Percentiles rank a stretch among this genome's conserved stretches.
phyloP scores from a whole-genome alignment of 2,329 filamentous ascomycete genomes.

The Zymoseptoria crescenta region DNA sequence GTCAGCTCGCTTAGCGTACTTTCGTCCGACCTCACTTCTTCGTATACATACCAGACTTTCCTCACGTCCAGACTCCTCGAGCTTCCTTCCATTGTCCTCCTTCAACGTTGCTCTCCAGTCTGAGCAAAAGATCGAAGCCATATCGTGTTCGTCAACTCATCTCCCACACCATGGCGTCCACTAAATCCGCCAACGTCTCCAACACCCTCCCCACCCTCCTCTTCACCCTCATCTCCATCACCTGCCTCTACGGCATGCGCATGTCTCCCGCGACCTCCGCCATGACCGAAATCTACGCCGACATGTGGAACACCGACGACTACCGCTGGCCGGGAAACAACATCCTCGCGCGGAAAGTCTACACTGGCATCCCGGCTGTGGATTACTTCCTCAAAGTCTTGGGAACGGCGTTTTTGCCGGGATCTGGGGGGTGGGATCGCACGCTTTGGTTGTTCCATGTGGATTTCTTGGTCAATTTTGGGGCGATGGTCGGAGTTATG shows the following conservation, averaged over 20 bases:
- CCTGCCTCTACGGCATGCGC: neutral
- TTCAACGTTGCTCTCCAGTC: neutral
- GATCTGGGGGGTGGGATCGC: neutral
- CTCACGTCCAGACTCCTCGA: neutral
- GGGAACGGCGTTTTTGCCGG: neutral
- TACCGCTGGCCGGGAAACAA: neutral
- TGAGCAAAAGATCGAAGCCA: too few species aligned
- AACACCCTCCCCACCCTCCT: neutral
- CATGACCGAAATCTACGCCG: neutral
- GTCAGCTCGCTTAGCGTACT: neutral
- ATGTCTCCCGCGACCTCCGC: neutral
- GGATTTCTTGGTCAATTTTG: neutral
- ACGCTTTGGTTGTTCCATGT: neutral
- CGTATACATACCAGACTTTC: neutral
- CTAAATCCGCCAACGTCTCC: too few species aligned
- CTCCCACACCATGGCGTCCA: neutral
- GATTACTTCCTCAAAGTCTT: neutral
- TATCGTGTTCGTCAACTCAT: neutral
- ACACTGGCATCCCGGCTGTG: neutral
- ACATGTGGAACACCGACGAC: neutral
- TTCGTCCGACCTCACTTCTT: neutral
- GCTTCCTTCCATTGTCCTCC: neutral
- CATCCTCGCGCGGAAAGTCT: neutral
- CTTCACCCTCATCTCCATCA: neutral
- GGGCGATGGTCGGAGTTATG: neutral